These are phyloP conservation scores for Fennellomyces sp. DNA, from an alignment of 371 early-diverging fungal species.

Conservation along the genomic window DNA sequence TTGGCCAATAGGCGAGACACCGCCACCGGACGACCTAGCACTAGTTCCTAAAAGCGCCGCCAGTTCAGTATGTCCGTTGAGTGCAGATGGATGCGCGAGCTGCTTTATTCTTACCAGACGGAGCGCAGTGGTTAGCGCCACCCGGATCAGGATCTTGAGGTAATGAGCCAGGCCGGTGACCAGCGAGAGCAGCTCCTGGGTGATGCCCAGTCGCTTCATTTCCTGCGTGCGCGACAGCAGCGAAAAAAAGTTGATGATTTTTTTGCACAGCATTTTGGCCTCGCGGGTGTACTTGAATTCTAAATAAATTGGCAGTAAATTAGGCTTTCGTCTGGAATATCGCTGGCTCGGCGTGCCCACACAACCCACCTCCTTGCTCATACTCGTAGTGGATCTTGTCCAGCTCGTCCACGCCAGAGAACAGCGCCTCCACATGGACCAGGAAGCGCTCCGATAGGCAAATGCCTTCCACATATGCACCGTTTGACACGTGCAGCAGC, in stretches of 20 bases:
- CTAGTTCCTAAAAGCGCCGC: conserved; percentile 33
- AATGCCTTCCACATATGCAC: conserved; percentile 84
- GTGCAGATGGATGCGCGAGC: too few species aligned
- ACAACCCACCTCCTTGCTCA: conserved; percentile 29
- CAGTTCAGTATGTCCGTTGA: too few species aligned
- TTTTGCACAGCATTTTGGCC: conserved; percentile 68
- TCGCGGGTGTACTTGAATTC: conserved; percentile 83
- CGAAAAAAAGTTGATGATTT: conserved; percentile 93
- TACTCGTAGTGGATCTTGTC: conserved; percentile 32
- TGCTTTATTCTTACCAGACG: conserved; percentile 51
- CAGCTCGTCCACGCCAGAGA: conserved; percentile 82
- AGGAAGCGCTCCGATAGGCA: conserved; percentile 90
- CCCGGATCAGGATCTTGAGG: conserved; percentile 87
- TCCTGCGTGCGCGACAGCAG: conserved; percentile 82
- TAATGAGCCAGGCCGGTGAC: conserved; percentile 94
- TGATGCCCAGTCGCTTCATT: conserved; percentile 71
- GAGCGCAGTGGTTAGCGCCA: conserved; percentile 86
- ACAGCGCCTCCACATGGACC: conserved; percentile 91
- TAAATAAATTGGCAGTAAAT: too few species aligned
- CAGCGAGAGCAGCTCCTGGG: conserved; percentile 86
- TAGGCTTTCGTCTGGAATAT: too few species aligned
- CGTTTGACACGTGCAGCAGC: conserved; percentile 92
- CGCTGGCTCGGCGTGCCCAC: not conserved
- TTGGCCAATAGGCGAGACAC: conserved; percentile 63
- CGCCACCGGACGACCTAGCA: conserved; percentile 40